Base-by-base conservation (phyloP, 495 filamentous ascomycete species). In the Elasticomyces elasticus region DNA sequence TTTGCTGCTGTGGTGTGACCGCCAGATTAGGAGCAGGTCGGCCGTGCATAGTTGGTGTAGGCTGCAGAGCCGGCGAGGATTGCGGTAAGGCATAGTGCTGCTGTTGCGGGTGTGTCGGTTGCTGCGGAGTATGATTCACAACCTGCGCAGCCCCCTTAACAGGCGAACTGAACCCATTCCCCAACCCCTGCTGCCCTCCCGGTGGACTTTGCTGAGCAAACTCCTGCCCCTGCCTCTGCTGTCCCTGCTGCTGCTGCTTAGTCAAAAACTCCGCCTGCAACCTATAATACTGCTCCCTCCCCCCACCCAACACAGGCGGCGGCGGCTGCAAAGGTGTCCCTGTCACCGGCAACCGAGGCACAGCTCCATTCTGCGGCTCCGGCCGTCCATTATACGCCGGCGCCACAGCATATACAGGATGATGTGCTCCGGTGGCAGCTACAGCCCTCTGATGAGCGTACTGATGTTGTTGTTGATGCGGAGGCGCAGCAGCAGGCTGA, bases 391-490 rank as follows among this genome's bases (percentile, higher is more conserved):
- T 15, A 31, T 49, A 49, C 45, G 13, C 24, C 24, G 25, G 38
- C 22, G 38, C 27, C 30, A 28, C 4, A 5, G 38, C 35, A 23
- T 62, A 51, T 2, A 9, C 26, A 1, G 54, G 54, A 47, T n/a
- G n/a, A n/a, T 62, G 55, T 10, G 37, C 58, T 12, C 49, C 49
- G 17, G 54, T 9, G 28, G 42, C 22, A 5, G 45, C 33, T 5
- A 62, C 54, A 28, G 59, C 59, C 12, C 51, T 33, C 27, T 58
- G 49, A 26, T 62, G 59, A 23, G 31, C 52, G 17, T 48, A 45
- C 22, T 58, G 50, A 28, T 62, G 54, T 28, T 60, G 56, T 19
- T 61, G 58, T 35, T 56, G 52, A 42, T 56, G 54, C 11, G 52
- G 54, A 6, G 22, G 28, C 10, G n/a, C n/a, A n/a, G n/a, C n/a